A percentile compares a stretch with the other conserved stretches of the same genome.
phyloP scores from a whole-genome alignment of 208 protist species.

The Trypanosomatidae sp. region DNA sequence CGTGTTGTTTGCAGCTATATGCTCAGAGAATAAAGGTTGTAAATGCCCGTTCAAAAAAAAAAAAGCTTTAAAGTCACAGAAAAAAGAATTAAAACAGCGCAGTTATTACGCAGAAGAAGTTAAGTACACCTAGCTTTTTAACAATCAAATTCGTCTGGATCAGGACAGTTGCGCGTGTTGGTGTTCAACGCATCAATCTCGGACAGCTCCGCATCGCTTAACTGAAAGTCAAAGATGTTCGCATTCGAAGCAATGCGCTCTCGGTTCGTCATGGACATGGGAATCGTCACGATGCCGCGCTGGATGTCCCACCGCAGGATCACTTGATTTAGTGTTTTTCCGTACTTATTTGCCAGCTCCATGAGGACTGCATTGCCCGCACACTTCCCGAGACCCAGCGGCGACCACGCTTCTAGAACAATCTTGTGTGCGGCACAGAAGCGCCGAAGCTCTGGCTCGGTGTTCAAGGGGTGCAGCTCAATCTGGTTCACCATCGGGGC shows the following conservation, averaged over 20 bases:
- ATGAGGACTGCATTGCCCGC: slow-evolving; percentile 23
- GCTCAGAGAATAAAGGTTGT: too few species aligned
- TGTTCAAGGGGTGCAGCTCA: slow-evolving; percentile 82
- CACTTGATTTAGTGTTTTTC: slow-evolving; percentile 53
- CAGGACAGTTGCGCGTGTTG: slow-evolving; percentile 38
- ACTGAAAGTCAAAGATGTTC: slow-evolving; percentile 62
- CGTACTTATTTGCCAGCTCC: slow-evolving; percentile 32
- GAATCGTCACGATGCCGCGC: slow-evolving; percentile 69
- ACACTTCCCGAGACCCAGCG: slow-evolving; percentile 59
- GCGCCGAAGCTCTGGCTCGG: slow-evolving; percentile 55
- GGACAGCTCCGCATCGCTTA: slow-evolving; percentile 49
- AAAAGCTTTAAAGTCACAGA: too few species aligned
- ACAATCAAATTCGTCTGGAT: slow-evolving; percentile 34
- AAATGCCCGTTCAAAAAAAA: too few species aligned
- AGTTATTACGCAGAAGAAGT: too few species aligned
- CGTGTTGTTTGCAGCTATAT: too few species aligned
- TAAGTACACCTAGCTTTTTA: too few species aligned
- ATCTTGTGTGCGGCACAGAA: slow-evolving; percentile 72
- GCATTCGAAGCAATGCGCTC: slow-evolving; percentile 87
- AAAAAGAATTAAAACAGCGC: too few species aligned
- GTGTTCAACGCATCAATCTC: slow-evolving; percentile 51
- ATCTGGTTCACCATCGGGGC: slow-evolving; percentile 89
- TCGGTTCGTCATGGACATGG: slow-evolving; percentile 53
- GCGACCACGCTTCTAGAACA: slow-evolving; percentile 70
- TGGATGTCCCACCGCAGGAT: slow-evolving; percentile 72